Evolutionary conservation across 108 stramenopile species (phyloP).

Genomic region (Skeletonema marinoi): DNA sequence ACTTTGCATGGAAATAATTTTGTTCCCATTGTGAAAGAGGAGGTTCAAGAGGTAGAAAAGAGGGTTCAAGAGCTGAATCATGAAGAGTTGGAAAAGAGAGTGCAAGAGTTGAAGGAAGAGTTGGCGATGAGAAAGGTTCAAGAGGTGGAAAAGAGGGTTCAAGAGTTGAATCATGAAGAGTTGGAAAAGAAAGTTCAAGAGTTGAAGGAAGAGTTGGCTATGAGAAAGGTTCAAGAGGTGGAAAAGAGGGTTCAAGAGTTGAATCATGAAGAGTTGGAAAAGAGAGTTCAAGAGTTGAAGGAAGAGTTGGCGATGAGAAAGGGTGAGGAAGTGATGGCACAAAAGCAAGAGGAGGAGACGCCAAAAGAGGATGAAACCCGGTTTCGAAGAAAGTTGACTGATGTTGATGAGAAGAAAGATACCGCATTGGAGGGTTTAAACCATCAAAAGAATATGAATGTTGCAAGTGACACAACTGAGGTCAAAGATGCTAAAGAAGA

Average conservation of each 20-base stretch:
- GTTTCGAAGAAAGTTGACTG: not conserved
- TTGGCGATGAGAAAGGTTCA: not conserved
- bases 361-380: not conserved
- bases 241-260: not conserved
- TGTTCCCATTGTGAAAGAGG: not conserved
- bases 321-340: too few relatives aligned
- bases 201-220: too few relatives aligned
- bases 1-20: constrained; percentile 46
- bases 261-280: not conserved
- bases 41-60: not conserved
- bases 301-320: too few relatives aligned
- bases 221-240: not conserved
- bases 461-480: too few relatives aligned
- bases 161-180: too few relatives aligned
- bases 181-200: too few relatives aligned
- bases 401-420: not conserved
- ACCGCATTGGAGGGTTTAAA: too few relatives aligned
- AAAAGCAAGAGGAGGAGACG: not conserved
- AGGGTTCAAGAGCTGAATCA: too few relatives aligned
- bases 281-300: not conserved
- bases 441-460: too few relatives aligned
- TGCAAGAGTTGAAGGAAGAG: too few relatives aligned
- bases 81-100: too few relatives aligned
- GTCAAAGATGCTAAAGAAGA: not conserved
- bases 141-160: not conserved